These are phyloP conservation scores for Suillus subaureus DNA, from an alignment of 768 basidiomycete genomes.

Conservation along the genomic window DNA sequence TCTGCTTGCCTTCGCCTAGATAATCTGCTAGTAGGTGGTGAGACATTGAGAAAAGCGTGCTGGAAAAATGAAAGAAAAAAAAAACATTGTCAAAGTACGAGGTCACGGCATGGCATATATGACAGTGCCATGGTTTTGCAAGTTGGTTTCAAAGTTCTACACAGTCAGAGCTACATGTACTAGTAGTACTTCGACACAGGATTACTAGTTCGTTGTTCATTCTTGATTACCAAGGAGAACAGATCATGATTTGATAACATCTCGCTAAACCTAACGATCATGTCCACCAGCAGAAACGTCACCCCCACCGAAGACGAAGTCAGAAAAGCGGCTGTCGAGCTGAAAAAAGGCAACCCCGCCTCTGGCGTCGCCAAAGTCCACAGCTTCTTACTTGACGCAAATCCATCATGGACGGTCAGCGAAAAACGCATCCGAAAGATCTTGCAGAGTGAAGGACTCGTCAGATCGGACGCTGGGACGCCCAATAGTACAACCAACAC, in stretches of 20 bases:
- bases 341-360: constrained; percentile 59
- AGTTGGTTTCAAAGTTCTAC: neutral
- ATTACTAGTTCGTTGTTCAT: neutral
- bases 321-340: constrained; percentile 49
- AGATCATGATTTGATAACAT: neutral
- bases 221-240: constrained; percentile 1
- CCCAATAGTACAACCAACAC: constrained; percentile 12
- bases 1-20: neutral
- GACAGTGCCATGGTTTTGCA: neutral
- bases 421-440: constrained; percentile 82
- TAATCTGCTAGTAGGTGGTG: neutral
- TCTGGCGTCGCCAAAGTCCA: constrained; percentile 78
- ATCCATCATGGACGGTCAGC: constrained; percentile 78
- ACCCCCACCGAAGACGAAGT: constrained; percentile 67
- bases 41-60: neutral
- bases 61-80: neutral
- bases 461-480: constrained; percentile 23
- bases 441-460: constrained; percentile 59
- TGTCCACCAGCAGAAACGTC: constrained; percentile 12
- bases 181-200: neutral
- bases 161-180: neutral
- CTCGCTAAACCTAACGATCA: neutral
- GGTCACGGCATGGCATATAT: neutral
- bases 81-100: neutral
- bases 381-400: constrained; percentile 53